Evolutionary conservation across 352 stramenopile species (phyloP).

Genomic region (Pythium coloratum): DNA sequence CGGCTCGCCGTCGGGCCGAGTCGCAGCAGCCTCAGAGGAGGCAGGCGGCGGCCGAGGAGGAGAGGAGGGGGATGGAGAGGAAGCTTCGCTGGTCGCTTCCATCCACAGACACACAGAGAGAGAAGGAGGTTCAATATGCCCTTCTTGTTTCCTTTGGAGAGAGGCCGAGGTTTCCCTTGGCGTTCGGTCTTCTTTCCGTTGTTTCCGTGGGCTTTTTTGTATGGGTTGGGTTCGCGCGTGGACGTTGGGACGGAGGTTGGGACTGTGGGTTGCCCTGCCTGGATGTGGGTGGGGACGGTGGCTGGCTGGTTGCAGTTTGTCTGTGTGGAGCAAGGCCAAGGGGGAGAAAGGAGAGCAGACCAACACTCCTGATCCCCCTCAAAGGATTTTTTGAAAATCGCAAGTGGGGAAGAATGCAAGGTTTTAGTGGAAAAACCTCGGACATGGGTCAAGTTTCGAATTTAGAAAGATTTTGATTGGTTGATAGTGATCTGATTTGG

Average conservation of each 20-base stretch:
- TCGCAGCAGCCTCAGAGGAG: not conserved
- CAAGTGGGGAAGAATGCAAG: slow-evolving; percentile 5
- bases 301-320: slow-evolving; percentile 22
- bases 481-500: slow-evolving; percentile 17
- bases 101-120: slow-evolving; percentile 13
- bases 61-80: not conserved
- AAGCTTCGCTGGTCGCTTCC: slow-evolving; percentile 19
- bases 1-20: not conserved
- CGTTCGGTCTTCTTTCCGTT: not conserved
- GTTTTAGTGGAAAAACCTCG: slow-evolving; percentile 30
- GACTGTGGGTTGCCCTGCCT: not conserved
- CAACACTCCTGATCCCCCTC: slow-evolving; percentile 23
- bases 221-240: slow-evolving; percentile 13
- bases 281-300: not conserved
- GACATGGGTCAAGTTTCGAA: slow-evolving; percentile 13
- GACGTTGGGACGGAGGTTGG: not conserved
- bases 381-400: slow-evolving; percentile 16
- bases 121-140: not conserved
- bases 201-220: not conserved
- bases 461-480: slow-evolving; percentile 15
- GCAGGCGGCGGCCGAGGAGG: not conserved
- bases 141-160: not conserved
- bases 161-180: not conserved
- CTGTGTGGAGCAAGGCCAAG: slow-evolving; percentile 5
- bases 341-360: slow-evolving; percentile 8